Base-by-base conservation (phyloP, 257 asterid species). In the Primulina eburnea region DNA sequence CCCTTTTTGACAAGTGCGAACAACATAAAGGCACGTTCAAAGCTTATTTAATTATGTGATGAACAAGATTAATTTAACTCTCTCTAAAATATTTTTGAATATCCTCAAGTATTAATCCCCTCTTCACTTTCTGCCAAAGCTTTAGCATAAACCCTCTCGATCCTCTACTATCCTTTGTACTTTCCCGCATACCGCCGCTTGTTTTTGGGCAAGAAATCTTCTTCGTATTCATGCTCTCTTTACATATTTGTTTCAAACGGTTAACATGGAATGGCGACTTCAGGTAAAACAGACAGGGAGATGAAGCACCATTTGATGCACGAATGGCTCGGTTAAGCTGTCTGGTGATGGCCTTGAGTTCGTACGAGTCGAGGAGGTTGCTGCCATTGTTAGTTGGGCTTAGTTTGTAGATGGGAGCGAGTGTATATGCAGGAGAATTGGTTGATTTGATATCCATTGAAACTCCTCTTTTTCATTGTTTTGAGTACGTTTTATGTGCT, bases 291-390 rank as follows among this genome's bases (percentile, higher is more conserved):
- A 78, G 50, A 56, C 65, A 67, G 26, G 88, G 86, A 34, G 81
- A 83, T n/a, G 85, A 79, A 4, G 30, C 73, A 21, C 73, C 79
- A 2, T 70, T 72, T 6, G 90, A 73, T 28, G 82, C 88, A 17
- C 74, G 80, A 8, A 89, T 79, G 30, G 92, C 85, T 1, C 77
- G 82, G 70, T 88, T 84, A 16, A 90, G 89, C 65, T 83, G 90
- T 72, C 73, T 85, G 63, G 85, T 74, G 61, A 86, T 73, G 6
- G 86, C 73, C 71, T 83, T 77, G 67, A 86, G 87, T 73, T 88
- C 91, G 7, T 59, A 85, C 0, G 87, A 85, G 76, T 90, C 92
- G 28, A 83, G 89, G 57, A 90, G 87, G 69, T 80, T 75, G 87
- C 93, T 88, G 11, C 77, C 67, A 21, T 82, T 73, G 80, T 71